Base-by-base conservation (phyloP, 805 yeast species). In the Wickerhamomyces tratensis region DNA sequence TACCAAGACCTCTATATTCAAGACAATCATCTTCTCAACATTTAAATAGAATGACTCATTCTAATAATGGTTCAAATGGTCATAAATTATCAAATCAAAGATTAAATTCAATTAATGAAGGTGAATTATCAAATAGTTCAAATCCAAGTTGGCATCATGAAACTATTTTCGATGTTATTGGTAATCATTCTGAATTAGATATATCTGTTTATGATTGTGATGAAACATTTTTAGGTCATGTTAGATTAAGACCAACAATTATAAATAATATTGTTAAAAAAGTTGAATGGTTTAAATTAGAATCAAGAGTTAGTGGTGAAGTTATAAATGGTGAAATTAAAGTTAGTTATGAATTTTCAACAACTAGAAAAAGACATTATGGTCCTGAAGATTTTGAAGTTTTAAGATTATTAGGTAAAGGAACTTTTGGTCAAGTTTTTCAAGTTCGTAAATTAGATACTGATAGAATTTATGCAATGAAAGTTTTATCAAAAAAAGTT, bases 361-460 rank as follows among this genome's bases (percentile, higher is more conserved):
- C 77, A 33, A 78, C 84, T 20, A 68, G 77, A 40, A 82, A 85
- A 61, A 77, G 79, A 53, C 86, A 82, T 52, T 86, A 82, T 57
- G 96, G 96, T 1, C 98, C 98, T 6, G 82, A 82, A 41, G 98
- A 93, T 64, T 93, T 93, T 63, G 96, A 89, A 61, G 87, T 91
- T 14, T 74, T 93, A 53, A 74, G 96, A 56, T 69, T 91, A 41
- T 69, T 91, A 47, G 98, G 98, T 47, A 88, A 87, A 59, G 98
- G 98, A 42, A 93, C 98, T 1, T 91, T 91, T 69, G 98, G 98
- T 31, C 96, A 87, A 67, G 98, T 91, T 34, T 93, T 83, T 64
- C 98, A 93, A 67, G 98, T 93, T 37, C 79, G 83, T 49, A 93
- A 91, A 72, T 74, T 74, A 51, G 98, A 93, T 59, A 87, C 95